These are phyloP conservation scores for Amanita exitialis DNA, from an alignment of 768 basidiomycete genomes.

Conservation along the genomic window DNA sequence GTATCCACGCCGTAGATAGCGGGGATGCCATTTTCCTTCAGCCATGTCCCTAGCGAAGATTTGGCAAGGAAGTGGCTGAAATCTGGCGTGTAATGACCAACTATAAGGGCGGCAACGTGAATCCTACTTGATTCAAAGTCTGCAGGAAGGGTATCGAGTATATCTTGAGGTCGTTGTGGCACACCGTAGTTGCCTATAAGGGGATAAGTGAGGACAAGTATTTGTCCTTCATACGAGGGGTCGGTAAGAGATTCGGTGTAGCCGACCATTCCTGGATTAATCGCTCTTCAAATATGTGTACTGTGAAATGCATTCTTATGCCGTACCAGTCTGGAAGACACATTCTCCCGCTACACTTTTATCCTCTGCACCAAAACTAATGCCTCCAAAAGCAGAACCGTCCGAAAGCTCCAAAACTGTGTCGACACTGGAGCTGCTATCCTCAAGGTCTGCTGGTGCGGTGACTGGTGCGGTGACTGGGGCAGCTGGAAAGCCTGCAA, in stretches of 20 bases:
- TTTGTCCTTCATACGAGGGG: slow-evolving; percentile 97
- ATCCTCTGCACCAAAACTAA: slow-evolving; percentile 86
- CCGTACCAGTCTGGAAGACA: slow-evolving; percentile 96
- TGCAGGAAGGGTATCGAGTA: slow-evolving; percentile 46
- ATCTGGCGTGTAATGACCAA: slow-evolving; percentile 89
- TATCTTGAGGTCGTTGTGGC: slow-evolving; percentile 48
- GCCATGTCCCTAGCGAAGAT: slow-evolving; percentile 84
- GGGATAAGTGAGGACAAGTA: slow-evolving; percentile 95
- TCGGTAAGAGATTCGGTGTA: slow-evolving; percentile 98
- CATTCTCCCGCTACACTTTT: slow-evolving; percentile 96
- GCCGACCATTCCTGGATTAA: slow-evolving; percentile 88
- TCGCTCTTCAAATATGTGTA: slow-evolving; percentile 9
- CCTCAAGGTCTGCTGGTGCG: slow-evolving; percentile 18
- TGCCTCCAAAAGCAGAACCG: slow-evolving; percentile 80
- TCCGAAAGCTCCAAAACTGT: slow-evolving; percentile 85
- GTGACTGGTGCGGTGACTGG: slow-evolving; percentile 27
- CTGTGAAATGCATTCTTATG: neutral
- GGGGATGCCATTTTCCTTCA: slow-evolving; percentile 89
- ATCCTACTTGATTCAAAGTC: slow-evolving; percentile 95
- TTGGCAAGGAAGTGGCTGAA: slow-evolving; percentile 91
- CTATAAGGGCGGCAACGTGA: slow-evolving; percentile 84
- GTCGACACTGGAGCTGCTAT: slow-evolving; percentile 28
- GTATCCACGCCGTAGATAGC: slow-evolving; percentile 97
- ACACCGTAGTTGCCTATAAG: slow-evolving; percentile 97
- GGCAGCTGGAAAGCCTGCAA: slow-evolving; percentile 13